These are phyloP conservation scores for Metschnikowia bowlesiae DNA, from an alignment of 805 yeast species.

Conservation along the genomic window DNA sequence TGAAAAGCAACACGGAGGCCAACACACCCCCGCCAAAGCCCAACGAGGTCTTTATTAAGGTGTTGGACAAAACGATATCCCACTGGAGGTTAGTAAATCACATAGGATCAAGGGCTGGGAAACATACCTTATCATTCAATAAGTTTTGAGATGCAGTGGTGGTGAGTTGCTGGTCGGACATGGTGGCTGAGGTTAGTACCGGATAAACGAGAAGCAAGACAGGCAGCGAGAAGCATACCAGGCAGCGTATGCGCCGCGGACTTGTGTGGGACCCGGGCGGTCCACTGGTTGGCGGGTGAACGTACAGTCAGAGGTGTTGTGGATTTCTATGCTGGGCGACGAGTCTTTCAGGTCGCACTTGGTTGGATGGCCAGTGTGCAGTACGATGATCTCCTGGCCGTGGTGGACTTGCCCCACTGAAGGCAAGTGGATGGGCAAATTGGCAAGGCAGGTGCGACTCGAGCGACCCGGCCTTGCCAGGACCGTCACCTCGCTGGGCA, in stretches of 20 bases:
- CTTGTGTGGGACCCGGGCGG: too few species aligned
- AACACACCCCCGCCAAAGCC: slow-evolving; percentile 97
- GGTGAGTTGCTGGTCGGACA: slow-evolving; percentile 32
- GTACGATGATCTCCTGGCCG: background rate
- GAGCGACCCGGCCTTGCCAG: too few species aligned
- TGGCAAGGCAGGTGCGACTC: too few species aligned
- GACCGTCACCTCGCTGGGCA: too few species aligned
- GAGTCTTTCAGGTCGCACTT: slow-evolving; percentile 11
- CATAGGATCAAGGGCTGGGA: background rate
- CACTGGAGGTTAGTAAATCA: slow-evolving; percentile 40
- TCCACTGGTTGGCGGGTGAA: background rate
- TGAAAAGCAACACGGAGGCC: slow-evolving; percentile 83
- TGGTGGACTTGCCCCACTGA: background rate
- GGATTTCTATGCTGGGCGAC: background rate
- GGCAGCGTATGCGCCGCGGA: too few species aligned
- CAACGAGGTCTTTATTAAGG: slow-evolving; percentile 89
- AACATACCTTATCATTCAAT: slow-evolving; percentile 52
- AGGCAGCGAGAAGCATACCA: too few species aligned
- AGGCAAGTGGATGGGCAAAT: background rate
- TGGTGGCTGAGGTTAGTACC: slow-evolving; percentile 10
- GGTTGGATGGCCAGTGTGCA: slow-evolving; percentile 11
- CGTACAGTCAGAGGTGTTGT: slow-evolving; percentile 2
- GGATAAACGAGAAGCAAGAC: background rate
- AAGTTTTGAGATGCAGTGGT: slow-evolving; percentile 48
- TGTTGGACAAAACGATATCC: slow-evolving; percentile 95